phyloP scores from a whole-genome alignment of 1,284 basidiomycete species.

The Pyrrhoderma lamaoense region DNA sequence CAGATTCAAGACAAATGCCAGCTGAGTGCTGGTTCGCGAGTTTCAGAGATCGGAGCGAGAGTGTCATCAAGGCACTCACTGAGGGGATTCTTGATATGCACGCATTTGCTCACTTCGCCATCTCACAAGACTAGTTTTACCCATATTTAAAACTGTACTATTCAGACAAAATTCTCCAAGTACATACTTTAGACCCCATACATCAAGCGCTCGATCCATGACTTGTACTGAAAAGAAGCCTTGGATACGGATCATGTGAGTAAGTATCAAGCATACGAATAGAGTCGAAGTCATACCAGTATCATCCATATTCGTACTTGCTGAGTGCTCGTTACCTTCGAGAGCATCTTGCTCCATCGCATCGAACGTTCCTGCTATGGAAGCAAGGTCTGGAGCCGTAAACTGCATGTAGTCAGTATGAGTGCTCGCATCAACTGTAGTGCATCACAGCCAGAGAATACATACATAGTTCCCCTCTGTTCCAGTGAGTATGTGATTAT shows the following conservation, averaged over 20 bases:
- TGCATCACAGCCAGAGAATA: slow-evolving; percentile 15
- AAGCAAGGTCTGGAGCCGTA: slow-evolving; percentile 78
- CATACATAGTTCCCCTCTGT: slow-evolving; percentile 66
- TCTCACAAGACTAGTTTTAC: slow-evolving; percentile 47
- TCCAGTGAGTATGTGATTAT: slow-evolving; percentile 12
- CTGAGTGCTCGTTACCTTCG: slow-evolving; percentile 31
- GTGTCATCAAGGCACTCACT: slow-evolving; percentile 42
- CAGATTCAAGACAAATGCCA: slow-evolving; percentile 85
- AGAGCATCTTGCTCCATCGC: slow-evolving; percentile 33
- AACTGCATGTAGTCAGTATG: slow-evolving; percentile 42
- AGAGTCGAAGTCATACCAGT: slow-evolving; percentile 44
- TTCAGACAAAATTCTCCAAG: slow-evolving; percentile 10
- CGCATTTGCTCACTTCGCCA: slow-evolving; percentile 85
- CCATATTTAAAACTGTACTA: slow-evolving; percentile 25
- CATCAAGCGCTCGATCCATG: slow-evolving; percentile 70
- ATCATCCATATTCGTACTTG: slow-evolving; percentile 83
- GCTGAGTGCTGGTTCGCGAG: slow-evolving; percentile 51
- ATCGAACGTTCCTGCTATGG: slow-evolving; percentile 68
- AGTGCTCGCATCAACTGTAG: neutral
- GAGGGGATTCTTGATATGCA: slow-evolving; percentile 66
- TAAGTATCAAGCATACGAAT: slow-evolving; percentile 21
- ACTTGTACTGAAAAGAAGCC: slow-evolving; percentile 88
- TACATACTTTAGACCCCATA: slow-evolving; percentile 72
- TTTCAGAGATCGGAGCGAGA: too few relatives aligned
- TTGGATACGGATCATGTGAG: neutral